phyloP scores from a whole-genome alignment of 352 stramenopile genomes.

The Globisporangium nodosum region DNA sequence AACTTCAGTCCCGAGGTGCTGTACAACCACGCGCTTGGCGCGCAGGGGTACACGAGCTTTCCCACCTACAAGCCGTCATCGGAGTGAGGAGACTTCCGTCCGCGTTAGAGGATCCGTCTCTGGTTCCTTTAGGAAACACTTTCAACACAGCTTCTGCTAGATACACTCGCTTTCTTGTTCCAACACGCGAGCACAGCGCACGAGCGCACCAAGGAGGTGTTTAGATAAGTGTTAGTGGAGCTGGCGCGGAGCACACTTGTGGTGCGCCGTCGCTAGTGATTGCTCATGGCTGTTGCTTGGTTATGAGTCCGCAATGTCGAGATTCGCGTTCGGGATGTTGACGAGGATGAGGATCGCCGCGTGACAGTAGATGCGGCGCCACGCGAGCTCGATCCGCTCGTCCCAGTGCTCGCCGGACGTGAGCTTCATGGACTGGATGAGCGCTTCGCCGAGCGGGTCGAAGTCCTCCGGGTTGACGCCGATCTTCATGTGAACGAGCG shows the following conservation, averaged over 20 bases:
- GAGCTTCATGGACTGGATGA: conserved; percentile 54
- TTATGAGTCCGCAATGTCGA: conserved; percentile 34
- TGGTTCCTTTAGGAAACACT: neutral
- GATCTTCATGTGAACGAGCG: conserved; percentile 61
- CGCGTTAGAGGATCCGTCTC: neutral
- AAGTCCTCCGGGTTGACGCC: conserved; percentile 63
- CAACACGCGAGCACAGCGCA: neutral
- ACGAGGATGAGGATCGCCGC: conserved; percentile 56
- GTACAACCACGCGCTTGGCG: conserved; percentile 36
- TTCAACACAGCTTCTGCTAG: neutral
- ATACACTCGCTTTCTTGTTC: neutral
- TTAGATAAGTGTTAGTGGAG: no score
- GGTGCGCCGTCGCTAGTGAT: neutral
- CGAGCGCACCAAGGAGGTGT: no score
- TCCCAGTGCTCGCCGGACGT: conserved; percentile 45
- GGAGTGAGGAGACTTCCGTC: neutral
- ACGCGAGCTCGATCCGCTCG: conserved; percentile 40
- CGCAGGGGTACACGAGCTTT: conserved; percentile 49
- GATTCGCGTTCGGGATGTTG: conserved; percentile 44
- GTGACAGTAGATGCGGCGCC: conserved; percentile 58
- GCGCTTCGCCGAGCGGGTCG: conserved; percentile 45
- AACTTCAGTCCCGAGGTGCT: conserved; percentile 25
- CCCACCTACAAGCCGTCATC: conserved; percentile 2
- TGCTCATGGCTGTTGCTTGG: conserved; percentile 2
- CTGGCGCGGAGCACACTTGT: no score